These are phyloP conservation scores for Rutstroemia sp. DNA, from an alignment of 2,329 filamentous ascomycete species.

Conservation along the genomic window DNA sequence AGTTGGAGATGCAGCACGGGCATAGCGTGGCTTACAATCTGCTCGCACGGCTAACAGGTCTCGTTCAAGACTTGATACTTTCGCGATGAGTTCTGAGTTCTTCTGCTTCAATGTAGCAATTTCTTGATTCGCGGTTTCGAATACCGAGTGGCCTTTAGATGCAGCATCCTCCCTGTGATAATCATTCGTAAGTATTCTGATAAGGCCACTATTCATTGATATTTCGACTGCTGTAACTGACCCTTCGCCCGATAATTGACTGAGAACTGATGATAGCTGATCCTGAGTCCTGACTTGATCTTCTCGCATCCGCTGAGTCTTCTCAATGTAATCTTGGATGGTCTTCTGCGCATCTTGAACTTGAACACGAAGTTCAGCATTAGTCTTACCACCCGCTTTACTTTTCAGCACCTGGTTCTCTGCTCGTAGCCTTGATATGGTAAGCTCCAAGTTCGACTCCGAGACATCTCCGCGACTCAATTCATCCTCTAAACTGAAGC, in stretches of 20 bases:
- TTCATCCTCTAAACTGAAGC: constrained; percentile 9
- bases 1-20: not conserved
- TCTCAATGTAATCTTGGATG: constrained; percentile 44
- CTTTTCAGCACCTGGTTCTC: constrained; percentile 53
- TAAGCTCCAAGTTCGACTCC: constrained; percentile 40
- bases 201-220: constrained; percentile 26
- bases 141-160: constrained; percentile 42
- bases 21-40: constrained; percentile 37
- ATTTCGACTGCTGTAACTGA: constrained; percentile 39
- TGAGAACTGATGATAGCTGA: constrained; percentile 48
- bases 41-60: constrained; percentile 45
- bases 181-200: constrained; percentile 37
- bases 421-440: constrained; percentile 51
- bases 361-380: constrained; percentile 46
- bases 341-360: constrained; percentile 47
- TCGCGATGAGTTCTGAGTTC: constrained; percentile 36
- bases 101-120: constrained; percentile 40
- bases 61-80: constrained; percentile 46
- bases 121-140: constrained; percentile 39
- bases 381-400: constrained; percentile 46
- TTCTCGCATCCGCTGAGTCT: constrained; percentile 50
- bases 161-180: constrained; percentile 47
- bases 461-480: constrained; percentile 47
- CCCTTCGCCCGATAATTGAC: constrained; percentile 42
- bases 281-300: constrained; percentile 50